Evolutionary conservation across 371 early-diverging fungal species (phyloP).

Genomic region (Apophysomyces sp.): DNA sequence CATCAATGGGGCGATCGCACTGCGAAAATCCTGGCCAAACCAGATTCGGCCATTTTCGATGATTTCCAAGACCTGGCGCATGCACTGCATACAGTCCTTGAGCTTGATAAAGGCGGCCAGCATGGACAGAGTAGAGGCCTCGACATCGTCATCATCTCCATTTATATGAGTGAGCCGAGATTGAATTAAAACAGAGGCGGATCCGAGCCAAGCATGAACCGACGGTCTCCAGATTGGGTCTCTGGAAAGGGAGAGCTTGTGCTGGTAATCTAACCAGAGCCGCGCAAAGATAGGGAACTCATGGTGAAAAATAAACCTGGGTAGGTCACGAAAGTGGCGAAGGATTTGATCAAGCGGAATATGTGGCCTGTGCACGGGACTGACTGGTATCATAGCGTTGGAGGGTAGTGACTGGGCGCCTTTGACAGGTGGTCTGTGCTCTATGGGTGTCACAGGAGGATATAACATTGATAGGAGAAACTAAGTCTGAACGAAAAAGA

Average conservation of each 20-base stretch:
- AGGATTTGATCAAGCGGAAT: constrained; percentile 15
- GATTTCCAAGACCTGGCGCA: constrained; percentile 14
- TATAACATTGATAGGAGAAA: not conserved
- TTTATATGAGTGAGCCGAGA: constrained; percentile 12
- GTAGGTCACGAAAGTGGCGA: constrained; percentile 26
- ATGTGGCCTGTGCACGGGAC: not conserved
- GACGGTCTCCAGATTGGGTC: constrained; percentile 3
- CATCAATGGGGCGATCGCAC: constrained; percentile 7
- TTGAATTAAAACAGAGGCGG: not conserved
- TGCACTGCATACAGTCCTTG: constrained; percentile 17
- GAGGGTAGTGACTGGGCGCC: not conserved
- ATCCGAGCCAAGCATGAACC: constrained; percentile 15
- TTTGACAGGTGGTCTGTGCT: not conserved
- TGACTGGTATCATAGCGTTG: not conserved
- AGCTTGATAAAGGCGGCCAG: constrained; percentile 21
- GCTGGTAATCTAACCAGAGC: constrained; percentile 29
- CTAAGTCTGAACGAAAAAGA: not conserved
- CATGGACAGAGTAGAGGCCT: constrained; percentile 10
- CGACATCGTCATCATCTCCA: not conserved
- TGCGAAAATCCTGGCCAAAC: constrained; percentile 8
- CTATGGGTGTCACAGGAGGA: not conserved
- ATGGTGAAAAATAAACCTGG: constrained; percentile 21
- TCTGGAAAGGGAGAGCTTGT: constrained; percentile 14
- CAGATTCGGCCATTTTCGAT: constrained; percentile 19
- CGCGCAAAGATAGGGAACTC: constrained; percentile 21